A percentile compares a stretch with the other conserved stretches of the same genome.
phyloP scores from a whole-genome alignment of 805 yeast species.

The Maudiozyma pseudohumilis region DNA sequence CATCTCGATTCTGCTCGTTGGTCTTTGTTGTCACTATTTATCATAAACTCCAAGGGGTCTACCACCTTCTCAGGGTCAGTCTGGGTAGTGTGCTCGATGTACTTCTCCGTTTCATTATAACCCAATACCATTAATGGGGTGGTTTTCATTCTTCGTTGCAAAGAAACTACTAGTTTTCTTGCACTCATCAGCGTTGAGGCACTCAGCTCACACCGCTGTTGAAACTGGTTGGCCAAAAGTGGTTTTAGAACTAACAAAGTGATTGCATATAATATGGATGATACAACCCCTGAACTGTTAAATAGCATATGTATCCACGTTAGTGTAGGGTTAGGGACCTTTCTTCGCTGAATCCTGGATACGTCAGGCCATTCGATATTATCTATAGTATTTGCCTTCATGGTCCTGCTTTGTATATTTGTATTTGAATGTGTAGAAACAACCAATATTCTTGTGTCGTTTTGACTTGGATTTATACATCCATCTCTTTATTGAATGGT shows the following conservation, averaged over 20 bases:
- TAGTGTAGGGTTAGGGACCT: conserved; percentile 13
- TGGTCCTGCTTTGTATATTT: background rate
- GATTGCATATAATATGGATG: conserved; percentile 15
- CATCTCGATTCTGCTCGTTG: conserved; percentile 13
- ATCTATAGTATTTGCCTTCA: background rate
- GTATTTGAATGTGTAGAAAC: background rate
- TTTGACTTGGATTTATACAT: no score
- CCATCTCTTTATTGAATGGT: no score
- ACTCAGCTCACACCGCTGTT: conserved; percentile 31
- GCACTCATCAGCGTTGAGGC: conserved; percentile 23
- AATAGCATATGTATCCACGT: conserved; percentile 20
- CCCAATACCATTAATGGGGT: conserved; percentile 37
- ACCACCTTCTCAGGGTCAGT: conserved; percentile 15
- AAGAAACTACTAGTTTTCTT: conserved; percentile 19
- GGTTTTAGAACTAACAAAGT: conserved; percentile 32
- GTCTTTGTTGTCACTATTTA: background rate
- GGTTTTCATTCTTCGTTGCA: conserved; percentile 20
- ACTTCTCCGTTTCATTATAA: conserved; percentile 31
- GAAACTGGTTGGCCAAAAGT: conserved; percentile 30
- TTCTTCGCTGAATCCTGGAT: conserved; percentile 9
- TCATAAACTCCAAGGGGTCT: background rate
- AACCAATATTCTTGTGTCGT: no score
- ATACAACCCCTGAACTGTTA: conserved; percentile 22
- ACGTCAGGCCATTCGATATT: conserved; percentile 18
- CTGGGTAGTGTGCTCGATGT: conserved; percentile 24